These are phyloP conservation scores for Ophiocordyceps camponoti-saundersi DNA, from an alignment of 2,329 filamentous ascomycete species.

Conservation along the genomic window DNA sequence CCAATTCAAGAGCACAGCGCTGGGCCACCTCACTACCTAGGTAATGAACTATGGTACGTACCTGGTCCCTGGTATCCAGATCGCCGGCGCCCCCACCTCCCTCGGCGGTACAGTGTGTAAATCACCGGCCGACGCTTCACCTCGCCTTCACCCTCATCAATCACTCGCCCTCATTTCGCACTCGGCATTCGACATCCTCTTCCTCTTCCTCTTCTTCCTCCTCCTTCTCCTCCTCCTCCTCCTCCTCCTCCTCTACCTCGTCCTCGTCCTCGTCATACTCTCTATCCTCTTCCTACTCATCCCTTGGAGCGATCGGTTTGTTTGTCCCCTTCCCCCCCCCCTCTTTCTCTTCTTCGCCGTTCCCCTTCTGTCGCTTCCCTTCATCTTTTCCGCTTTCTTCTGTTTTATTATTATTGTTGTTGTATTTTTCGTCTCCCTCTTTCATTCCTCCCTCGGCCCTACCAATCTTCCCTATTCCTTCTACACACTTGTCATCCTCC, in stretches of 20 bases:
- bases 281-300: neutral
- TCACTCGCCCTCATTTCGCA: neutral
- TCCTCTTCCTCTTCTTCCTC: neutral
- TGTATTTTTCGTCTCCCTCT: neutral
- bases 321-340: too few species aligned
- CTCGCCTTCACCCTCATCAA: neutral
- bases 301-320: neutral
- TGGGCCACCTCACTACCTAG: too few species aligned
- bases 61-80: neutral
- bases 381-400: neutral
- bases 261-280: neutral
- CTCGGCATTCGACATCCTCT: neutral
- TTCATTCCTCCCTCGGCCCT: neutral
- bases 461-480: neutral
- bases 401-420: neutral
- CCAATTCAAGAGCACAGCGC: neutral
- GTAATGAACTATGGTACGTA: too few species aligned
- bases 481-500: neutral
- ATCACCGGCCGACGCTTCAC: neutral
- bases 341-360: neutral
- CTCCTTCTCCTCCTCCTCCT: neutral
- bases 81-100: neutral
- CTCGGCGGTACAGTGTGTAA: neutral
- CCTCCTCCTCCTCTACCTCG: neutral
- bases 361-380: conserved; percentile 1